These are phyloP conservation scores for Canavalia gladiata DNA, from an alignment of 306 rosid species.

Conservation along the genomic window DNA sequence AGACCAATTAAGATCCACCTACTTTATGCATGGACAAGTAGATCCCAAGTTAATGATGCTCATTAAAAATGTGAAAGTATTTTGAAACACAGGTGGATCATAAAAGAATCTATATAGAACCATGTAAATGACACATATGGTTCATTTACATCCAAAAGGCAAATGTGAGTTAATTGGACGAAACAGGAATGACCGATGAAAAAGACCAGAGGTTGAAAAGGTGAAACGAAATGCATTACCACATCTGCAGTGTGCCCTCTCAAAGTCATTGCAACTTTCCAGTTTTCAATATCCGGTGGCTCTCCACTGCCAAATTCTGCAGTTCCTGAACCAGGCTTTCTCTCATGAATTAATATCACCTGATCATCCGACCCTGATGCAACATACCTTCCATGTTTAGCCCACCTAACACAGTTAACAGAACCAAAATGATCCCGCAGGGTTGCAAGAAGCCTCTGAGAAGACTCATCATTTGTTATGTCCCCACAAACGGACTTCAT, in stretches of 20 bases:
- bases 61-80: constrained; percentile 41
- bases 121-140: constrained; percentile 21
- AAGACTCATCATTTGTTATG: constrained; percentile 63
- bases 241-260: constrained; percentile 99
- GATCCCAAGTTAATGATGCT: constrained; percentile 66
- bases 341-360: constrained; percentile 90
- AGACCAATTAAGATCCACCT: constrained; percentile 99
- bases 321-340: constrained; percentile 99
- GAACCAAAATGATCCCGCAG: constrained; percentile 98
- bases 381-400: constrained; percentile 87
- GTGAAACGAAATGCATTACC: constrained; percentile 77
- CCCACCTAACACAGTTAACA: constrained; percentile 99
- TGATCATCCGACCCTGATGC: constrained; percentile 99
- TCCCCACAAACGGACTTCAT: constrained; percentile 82
- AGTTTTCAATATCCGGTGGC: constrained; percentile 97
- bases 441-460: constrained; percentile 95
- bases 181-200: constrained; percentile 20
- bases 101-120: neutral
- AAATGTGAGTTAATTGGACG: constrained; percentile 32
- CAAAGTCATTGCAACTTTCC: constrained; percentile 96
- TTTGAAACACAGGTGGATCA: neutral
- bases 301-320: constrained; percentile 99
- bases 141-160: constrained; percentile 25
- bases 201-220: constrained; percentile 8
- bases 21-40: constrained; percentile 82